These are phyloP conservation scores for Solanum sitiens DNA, from an alignment of 257 asterid species.

Conservation along the genomic window DNA sequence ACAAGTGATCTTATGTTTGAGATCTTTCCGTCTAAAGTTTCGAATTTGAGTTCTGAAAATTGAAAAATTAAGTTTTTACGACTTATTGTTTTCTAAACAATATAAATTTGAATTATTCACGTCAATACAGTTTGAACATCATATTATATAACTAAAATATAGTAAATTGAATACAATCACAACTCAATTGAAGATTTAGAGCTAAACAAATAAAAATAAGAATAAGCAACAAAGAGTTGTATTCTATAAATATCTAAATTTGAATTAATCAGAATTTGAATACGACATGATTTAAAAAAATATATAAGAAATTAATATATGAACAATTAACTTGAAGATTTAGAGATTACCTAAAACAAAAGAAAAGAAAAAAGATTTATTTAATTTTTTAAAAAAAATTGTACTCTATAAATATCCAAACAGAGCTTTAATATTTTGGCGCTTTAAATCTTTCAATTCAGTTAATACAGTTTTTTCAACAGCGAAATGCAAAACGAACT, in stretches of 20 bases:
- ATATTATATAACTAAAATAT: background rate
- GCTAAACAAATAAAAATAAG: background rate
- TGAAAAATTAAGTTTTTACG: fast-evolving
- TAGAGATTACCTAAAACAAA: background rate
- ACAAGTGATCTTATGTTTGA: background rate
- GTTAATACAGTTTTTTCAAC: background rate
- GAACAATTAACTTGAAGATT: background rate
- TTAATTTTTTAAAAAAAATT: background rate
- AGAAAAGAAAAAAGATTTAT: background rate
- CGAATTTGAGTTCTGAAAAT: background rate
- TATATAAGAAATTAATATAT: background rate
- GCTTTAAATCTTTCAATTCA: background rate
- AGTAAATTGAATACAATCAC: background rate
- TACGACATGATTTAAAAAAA: background rate
- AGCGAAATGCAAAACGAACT: background rate
- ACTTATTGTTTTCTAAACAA: fast-evolving
- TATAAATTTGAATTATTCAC: no score
- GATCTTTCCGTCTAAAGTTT: background rate
- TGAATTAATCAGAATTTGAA: background rate
- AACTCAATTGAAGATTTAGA: background rate
- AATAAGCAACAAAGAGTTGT: background rate
- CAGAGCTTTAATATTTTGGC: background rate
- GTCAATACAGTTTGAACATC: fast-evolving
- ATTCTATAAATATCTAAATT: no score
- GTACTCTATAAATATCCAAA: background rate